Conservation (phyloP, 2,329 filamentous ascomycete species). For the Chaetomium strumarium region DNA sequence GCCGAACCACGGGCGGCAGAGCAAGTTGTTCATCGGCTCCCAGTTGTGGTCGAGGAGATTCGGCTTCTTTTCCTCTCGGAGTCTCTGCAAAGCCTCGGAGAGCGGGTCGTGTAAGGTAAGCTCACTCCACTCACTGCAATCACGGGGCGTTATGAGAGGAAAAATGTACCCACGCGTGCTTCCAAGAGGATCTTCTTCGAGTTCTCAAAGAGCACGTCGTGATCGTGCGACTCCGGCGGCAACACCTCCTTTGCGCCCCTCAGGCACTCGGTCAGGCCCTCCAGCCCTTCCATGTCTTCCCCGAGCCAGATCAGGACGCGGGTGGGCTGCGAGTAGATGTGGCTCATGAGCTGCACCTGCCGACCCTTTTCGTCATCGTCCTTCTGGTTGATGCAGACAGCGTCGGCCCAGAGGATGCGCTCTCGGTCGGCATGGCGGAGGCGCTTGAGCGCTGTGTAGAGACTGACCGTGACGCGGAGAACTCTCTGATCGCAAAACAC, state of each 20-base stretch:
- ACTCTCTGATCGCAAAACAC: not conserved
- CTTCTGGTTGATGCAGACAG: constrained; percentile 2
- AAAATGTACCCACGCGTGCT: not conserved
- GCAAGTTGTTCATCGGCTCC: not conserved
- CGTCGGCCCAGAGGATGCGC: not conserved
- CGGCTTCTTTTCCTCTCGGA: not conserved
- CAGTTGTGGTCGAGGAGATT: constrained; percentile 3
- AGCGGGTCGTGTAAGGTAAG: not conserved
- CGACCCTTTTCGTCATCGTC: not conserved
- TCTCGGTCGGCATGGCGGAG: not conserved
- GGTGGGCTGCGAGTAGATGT: constrained; percentile 2
- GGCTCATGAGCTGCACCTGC: not conserved
- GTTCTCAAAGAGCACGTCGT: not conserved
- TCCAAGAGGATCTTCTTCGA: not conserved
- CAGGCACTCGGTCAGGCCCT: not conserved
- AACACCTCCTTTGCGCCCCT: not conserved
- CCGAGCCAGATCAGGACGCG: not conserved
- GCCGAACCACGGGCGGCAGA: not conserved
- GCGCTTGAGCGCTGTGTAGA: not conserved
- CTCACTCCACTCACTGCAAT: not conserved
- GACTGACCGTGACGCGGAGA: not conserved
- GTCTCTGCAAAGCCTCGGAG: not conserved
- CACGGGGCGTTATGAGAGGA: no score
- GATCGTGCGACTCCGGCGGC: not conserved
- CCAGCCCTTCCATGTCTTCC: not conserved